Conservation (phyloP, 192 early-diverging fungal genomes). For the Rhizophlyctis rosea region DNA sequence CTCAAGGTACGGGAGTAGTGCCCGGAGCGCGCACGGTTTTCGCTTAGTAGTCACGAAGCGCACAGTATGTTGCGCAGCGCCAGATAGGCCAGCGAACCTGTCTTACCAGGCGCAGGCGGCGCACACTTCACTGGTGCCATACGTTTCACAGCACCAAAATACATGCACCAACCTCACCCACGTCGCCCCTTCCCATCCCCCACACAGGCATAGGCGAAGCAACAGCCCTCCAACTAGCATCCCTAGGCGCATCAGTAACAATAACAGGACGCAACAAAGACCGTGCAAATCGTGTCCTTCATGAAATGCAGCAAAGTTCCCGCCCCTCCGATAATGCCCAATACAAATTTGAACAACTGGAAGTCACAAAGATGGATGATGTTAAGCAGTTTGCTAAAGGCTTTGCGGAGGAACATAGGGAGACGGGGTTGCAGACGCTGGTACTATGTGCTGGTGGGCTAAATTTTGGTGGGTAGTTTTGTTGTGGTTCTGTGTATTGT, state of each 20-base stretch:
- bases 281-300: conserved; percentile 19
- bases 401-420: conserved; percentile 1
- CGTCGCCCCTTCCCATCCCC: too few species aligned
- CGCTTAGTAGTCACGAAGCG: too few species aligned
- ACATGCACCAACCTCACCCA: too few species aligned
- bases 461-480: conserved; percentile 10
- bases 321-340: not conserved
- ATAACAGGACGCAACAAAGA: conserved; percentile 25
- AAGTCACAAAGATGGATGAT: conserved; percentile 25
- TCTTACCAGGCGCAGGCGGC: too few species aligned
- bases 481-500: too few species aligned
- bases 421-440: not conserved
- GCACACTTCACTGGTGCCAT: too few species aligned
- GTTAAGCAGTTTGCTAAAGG: conserved; percentile 13
- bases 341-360: conserved; percentile 20
- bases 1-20: too few species aligned
- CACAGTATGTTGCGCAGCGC: too few species aligned
- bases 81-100: too few species aligned
- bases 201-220: conserved; percentile 39
- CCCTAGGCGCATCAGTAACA: conserved; percentile 20
- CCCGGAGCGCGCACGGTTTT: too few species aligned
- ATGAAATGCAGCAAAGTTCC: not conserved
- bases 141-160: too few species aligned
- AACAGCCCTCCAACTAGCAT: conserved; percentile 23
- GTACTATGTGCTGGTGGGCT: conserved; percentile 31